Evolutionary conservation across 805 yeast species (phyloP).

Genomic region (Candida easanensis): DNA sequence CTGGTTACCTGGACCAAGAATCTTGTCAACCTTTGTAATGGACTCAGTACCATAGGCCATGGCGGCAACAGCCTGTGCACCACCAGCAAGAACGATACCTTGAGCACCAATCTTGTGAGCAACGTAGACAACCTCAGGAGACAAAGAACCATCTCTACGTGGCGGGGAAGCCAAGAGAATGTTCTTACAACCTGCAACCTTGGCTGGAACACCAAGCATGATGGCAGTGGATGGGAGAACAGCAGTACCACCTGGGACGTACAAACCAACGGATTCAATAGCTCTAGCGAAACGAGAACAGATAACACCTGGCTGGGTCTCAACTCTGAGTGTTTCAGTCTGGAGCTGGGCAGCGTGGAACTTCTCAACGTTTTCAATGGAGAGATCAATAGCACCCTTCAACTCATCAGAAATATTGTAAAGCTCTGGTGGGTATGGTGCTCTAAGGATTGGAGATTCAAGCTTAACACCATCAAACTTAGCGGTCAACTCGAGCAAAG

Average conservation of each 20-base stretch:
- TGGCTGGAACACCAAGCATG: constrained; percentile 98
- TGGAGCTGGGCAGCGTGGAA: constrained; percentile 94
- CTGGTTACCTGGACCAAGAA: constrained; percentile 98
- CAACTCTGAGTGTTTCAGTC: constrained; percentile 69
- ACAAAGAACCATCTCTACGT: constrained; percentile 83
- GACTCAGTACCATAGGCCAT: constrained; percentile 97
- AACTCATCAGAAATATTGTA: constrained; percentile 74
- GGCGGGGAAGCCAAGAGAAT: constrained; percentile 96
- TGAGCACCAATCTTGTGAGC: constrained; percentile 95
- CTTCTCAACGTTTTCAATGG: constrained; percentile 81
- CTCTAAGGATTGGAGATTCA: constrained; percentile 67
- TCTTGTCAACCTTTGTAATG: constrained; percentile 92
- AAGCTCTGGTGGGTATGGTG: constrained; percentile 81
- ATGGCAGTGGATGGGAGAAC: constrained; percentile 96
- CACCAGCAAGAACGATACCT: constrained; percentile 92
- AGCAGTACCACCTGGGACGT: constrained; percentile 99
- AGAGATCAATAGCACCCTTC: constrained; percentile 82
- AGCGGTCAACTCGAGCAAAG: constrained; percentile 82
- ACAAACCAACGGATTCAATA: constrained; percentile 90
- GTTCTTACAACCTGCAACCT: constrained; percentile 94
- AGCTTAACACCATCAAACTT: constrained; percentile 87
- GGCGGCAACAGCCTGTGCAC: constrained; percentile 98
- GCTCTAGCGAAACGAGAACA: constrained; percentile 96
- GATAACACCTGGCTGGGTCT: constrained; percentile 89
- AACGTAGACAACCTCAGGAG: constrained; percentile 97